Evolutionary conservation across 2,329 filamentous ascomycete species (phyloP).

Genomic region (Fusarium chuoi): DNA sequence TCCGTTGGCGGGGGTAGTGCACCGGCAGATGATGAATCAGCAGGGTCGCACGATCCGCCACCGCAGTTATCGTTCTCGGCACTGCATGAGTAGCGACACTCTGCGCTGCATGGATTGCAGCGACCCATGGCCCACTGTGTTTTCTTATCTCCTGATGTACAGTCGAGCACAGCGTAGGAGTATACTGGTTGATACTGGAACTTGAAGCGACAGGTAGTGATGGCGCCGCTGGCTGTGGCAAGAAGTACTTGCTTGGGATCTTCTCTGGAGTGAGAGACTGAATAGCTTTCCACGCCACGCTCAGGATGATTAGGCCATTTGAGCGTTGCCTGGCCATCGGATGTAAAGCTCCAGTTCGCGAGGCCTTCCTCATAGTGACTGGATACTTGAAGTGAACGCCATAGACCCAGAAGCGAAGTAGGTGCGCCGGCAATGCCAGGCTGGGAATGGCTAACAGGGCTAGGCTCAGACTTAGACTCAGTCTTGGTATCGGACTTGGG

Average conservation of each 20-base stretch:
- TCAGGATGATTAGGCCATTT: background rate
- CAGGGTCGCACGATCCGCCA: background rate
- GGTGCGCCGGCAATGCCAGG: background rate
- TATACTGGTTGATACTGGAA: background rate
- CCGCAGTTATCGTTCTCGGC: background rate
- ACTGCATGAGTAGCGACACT: slow-evolving; percentile 1
- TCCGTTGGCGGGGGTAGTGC: fast-evolving
- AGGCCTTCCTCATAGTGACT: background rate
- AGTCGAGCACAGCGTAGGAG: background rate
- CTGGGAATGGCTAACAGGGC: background rate
- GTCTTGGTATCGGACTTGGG: background rate
- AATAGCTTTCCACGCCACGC: background rate
- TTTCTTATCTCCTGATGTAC: background rate
- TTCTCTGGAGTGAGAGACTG: background rate
- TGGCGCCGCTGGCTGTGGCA: background rate
- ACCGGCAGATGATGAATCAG: background rate
- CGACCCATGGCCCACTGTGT: background rate
- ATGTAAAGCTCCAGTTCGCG: background rate
- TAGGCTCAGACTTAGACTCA: background rate
- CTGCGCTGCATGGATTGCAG: background rate
- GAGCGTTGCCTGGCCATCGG: background rate
- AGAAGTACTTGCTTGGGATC: background rate
- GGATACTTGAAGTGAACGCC: background rate
- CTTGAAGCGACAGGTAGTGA: background rate
- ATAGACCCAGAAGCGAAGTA: background rate